Conservation (phyloP, 306 rosid species). For the Rosa lucieae region DNA sequence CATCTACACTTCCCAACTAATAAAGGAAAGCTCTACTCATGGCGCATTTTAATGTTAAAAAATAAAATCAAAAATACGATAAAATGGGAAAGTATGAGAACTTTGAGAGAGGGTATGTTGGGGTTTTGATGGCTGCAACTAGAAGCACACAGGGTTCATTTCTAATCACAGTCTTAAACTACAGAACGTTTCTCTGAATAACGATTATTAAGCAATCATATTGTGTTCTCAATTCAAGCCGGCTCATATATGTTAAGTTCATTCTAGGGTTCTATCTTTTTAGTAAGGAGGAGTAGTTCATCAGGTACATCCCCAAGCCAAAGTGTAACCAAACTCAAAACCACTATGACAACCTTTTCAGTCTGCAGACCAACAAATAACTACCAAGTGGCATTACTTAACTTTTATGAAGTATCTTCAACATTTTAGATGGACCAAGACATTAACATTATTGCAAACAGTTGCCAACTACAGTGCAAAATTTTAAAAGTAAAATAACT, state of each 20-base stretch:
- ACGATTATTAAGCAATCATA: not conserved
- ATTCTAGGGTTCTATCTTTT: not conserved
- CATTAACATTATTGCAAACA: not conserved
- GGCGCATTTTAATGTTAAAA: too few species aligned
- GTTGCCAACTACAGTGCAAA: slow-evolving; percentile 4
- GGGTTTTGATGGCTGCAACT: not conserved
- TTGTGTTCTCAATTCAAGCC: not conserved
- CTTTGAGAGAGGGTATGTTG: too few species aligned
- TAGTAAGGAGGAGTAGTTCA: not conserved
- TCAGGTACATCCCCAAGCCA: not conserved
- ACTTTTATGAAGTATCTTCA: not conserved
- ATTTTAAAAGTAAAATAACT: not conserved
- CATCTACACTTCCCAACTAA: too few species aligned
- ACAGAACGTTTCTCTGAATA: not conserved
- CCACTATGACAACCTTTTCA: not conserved
- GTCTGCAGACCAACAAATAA: not conserved
- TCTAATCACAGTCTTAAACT: too few species aligned
- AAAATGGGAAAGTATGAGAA: too few species aligned
- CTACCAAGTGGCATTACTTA: not conserved
- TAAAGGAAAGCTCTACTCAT: not conserved
- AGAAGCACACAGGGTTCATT: not conserved
- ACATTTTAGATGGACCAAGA: not conserved
- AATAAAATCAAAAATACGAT: too few species aligned
- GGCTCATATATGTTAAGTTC: not conserved
- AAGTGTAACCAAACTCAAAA: not conserved